Percentiles rank a stretch among this genome's conserved stretches.
Evolutionary conservation across 2,329 filamentous ascomycete species (phyloP).

Genomic region (Aureobasidium sp.): DNA sequence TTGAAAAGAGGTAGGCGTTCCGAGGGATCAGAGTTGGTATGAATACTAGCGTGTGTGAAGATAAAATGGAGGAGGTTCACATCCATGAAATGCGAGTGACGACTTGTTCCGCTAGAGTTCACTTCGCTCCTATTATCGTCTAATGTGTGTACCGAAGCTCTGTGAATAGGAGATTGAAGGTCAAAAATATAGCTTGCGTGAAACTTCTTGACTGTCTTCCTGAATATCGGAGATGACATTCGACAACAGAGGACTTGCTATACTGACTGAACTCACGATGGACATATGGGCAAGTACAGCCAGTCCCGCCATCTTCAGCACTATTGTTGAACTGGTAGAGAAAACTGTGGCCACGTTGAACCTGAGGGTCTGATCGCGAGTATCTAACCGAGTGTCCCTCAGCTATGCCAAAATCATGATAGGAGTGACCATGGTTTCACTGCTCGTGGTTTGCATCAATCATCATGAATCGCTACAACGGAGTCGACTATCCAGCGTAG

Average conservation of each 20-base stretch:
- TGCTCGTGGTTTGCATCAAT: too few relatives aligned
- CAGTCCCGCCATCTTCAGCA: not conserved
- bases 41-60: not conserved
- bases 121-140: not conserved
- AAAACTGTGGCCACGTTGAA: too few relatives aligned
- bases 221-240: not conserved
- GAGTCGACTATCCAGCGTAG: not conserved
- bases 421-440: not conserved
- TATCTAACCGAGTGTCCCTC: not conserved
- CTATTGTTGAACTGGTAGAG: too few relatives aligned
- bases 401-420: not conserved
- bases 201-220: not conserved
- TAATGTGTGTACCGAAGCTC: not conserved
- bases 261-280: not conserved
- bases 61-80: not conserved
- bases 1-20: not conserved
- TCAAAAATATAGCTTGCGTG: not conserved
- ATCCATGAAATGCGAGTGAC: not conserved
- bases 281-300: not conserved
- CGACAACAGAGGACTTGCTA: not conserved
- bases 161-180: not conserved
- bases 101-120: not conserved
- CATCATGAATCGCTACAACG: too few relatives aligned
- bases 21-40: not conserved
- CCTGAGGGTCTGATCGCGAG: too few relatives aligned